Conservation (phyloP, 1,284 basidiomycete genomes). For the Tetrapyrgos nigripes region DNA sequence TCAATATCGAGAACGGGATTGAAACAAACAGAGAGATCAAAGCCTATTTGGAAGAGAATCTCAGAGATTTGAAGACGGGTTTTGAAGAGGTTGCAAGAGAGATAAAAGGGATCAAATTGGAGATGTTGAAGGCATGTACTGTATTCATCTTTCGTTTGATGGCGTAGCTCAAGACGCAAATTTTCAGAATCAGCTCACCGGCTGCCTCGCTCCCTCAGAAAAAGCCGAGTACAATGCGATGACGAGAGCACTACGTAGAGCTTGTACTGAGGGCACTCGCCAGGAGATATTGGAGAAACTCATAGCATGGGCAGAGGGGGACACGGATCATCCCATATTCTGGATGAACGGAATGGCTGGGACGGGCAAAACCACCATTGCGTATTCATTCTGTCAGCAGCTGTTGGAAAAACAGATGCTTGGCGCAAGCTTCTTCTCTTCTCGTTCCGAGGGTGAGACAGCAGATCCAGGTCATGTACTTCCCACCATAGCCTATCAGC, state of each 20-base stretch:
- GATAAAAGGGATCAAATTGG: not conserved
- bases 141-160: not conserved
- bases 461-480: conserved; percentile 24
- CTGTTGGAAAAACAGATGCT: conserved; percentile 16
- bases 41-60: not conserved
- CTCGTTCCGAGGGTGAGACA: conserved; percentile 16
- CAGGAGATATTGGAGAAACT: too few relatives aligned
- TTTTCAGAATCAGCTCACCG: too few relatives aligned
- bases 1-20: not conserved
- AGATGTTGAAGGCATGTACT: not conserved
- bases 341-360: too few relatives aligned
- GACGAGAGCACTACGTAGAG: too few relatives aligned
- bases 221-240: too few relatives aligned
- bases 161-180: too few relatives aligned
- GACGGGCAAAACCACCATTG: too few relatives aligned
- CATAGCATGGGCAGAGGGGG: too few relatives aligned
- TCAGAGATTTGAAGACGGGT: not conserved
- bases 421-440: conserved; percentile 33
- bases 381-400: not conserved
- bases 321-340: too few relatives aligned
- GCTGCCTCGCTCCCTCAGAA: too few relatives aligned
- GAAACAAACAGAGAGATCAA: not conserved
- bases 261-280: too few relatives aligned
- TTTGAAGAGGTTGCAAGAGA: not conserved
- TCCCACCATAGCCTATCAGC: conserved; percentile 31